A percentile compares a stretch with the other conserved stretches of the same genome.
phyloP scores from a whole-genome alignment of 768 basidiomycete species.

The Trametes cinnabarina region DNA sequence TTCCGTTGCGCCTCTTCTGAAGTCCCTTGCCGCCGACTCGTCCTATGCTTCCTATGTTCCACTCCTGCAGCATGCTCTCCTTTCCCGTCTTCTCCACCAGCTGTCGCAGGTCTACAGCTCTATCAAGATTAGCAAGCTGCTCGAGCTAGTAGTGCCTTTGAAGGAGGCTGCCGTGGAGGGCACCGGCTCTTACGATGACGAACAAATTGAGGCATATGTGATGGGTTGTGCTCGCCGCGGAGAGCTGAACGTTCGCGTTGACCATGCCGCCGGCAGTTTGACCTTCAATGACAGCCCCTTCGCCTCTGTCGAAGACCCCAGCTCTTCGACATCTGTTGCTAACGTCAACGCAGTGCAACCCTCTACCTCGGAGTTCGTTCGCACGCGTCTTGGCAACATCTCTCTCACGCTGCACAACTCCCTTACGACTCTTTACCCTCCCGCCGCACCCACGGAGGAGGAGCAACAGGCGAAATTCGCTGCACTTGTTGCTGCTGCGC shows the following conservation, averaged over 20 bases:
- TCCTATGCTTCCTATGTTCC: conserved; percentile 80
- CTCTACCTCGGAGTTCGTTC: conserved; percentile 66
- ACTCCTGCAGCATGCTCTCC: conserved; percentile 87
- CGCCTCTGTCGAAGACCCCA: conserved; percentile 38
- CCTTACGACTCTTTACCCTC: conserved; percentile 52
- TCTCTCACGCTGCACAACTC: conserved; percentile 73
- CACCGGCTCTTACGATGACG: conserved; percentile 55
- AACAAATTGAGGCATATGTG: conserved; percentile 85
- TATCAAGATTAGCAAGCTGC: conserved; percentile 74
- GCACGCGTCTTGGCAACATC: conserved; percentile 74
- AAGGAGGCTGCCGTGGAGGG: conserved; percentile 50
- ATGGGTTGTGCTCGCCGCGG: conserved; percentile 89
- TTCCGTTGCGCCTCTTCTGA: conserved; percentile 75
- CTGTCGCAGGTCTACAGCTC: conserved; percentile 91
- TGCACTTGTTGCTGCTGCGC: conserved; percentile 59
- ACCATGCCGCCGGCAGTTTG: conserved; percentile 84
- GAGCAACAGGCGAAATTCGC: conserved; percentile 58
- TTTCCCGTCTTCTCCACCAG: conserved; percentile 87
- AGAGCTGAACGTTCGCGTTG: conserved; percentile 81
- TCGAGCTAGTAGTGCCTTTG: conserved; percentile 76
- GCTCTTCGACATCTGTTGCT: conserved; percentile 33
- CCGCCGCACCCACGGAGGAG: conserved; percentile 45
- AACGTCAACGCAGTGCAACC: conserved; percentile 59
- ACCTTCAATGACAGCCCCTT: conserved; percentile 82
- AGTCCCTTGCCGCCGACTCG: conserved; percentile 49